These are phyloP conservation scores for Vigna trinervia DNA, from an alignment of 306 rosid species.

Conservation along the genomic window DNA sequence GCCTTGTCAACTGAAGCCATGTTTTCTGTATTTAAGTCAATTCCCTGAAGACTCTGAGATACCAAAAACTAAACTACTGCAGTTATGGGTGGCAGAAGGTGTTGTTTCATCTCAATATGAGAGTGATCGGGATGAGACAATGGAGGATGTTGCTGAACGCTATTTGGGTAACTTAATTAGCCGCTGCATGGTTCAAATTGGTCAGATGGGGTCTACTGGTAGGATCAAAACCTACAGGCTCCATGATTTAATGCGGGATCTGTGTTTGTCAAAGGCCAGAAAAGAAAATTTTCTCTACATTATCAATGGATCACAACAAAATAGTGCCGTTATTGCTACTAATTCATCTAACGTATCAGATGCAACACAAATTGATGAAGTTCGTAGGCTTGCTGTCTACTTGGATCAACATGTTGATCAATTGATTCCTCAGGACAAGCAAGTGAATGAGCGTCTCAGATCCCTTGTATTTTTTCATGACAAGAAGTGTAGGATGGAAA, in stretches of 20 bases:
- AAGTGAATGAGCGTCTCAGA: slow-evolving; percentile 41
- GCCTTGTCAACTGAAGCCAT: slow-evolving; percentile 58
- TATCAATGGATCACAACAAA: slow-evolving; percentile 2
- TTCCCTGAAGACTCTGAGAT: slow-evolving; percentile 67
- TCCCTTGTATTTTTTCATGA: slow-evolving; percentile 53
- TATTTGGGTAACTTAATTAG: slow-evolving; percentile 49
- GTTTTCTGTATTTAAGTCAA: slow-evolving; percentile 58
- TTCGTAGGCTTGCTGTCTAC: slow-evolving; percentile 59
- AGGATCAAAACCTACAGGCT: slow-evolving; percentile 59
- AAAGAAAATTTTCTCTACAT: slow-evolving; percentile 53
- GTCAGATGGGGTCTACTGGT: slow-evolving; percentile 49
- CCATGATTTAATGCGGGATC: slow-evolving; percentile 66
- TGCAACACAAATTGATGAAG: slow-evolving; percentile 14
- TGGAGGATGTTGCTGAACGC: slow-evolving; percentile 56
- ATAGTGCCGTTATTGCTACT: neutral
- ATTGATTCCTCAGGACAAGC: slow-evolving; percentile 7
- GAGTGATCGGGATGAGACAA: slow-evolving; percentile 39
- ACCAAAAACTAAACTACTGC: slow-evolving; percentile 48
- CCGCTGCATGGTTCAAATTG: slow-evolving; percentile 66
- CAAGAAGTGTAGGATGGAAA: slow-evolving; percentile 30
- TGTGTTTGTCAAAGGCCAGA: slow-evolving; percentile 54
- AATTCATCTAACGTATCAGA: slow-evolving; percentile 25
- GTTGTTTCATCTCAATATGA: slow-evolving; percentile 48
- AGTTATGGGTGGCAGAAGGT: slow-evolving; percentile 65
- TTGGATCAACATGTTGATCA: slow-evolving; percentile 30